Percentiles rank a stretch among this genome's conserved stretches.
phyloP scores from a whole-genome alignment of 148 eudicot species.

The Tetragonia tetragonoides region DNA sequence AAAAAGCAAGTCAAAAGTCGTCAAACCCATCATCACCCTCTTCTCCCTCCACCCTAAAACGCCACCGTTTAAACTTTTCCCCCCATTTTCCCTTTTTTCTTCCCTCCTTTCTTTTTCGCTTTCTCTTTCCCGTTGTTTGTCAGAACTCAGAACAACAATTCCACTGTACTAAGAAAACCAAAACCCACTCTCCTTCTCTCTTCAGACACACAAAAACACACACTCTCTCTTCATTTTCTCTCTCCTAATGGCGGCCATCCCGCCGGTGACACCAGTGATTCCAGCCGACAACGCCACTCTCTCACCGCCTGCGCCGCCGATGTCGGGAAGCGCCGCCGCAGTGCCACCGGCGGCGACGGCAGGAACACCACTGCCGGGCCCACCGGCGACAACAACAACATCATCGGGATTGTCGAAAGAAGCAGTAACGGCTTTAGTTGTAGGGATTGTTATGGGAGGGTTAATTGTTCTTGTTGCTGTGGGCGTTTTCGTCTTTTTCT shows the following conservation, averaged over 20 bases:
- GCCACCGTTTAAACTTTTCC: slow-evolving; percentile 12
- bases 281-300: slow-evolving; percentile 23
- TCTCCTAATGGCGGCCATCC: not conserved
- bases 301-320: slow-evolving; percentile 5
- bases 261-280: slow-evolving; percentile 26
- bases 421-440: slow-evolving; percentile 47
- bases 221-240: slow-evolving; percentile 22
- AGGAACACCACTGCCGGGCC: not conserved
- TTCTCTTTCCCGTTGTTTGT: too few relatives aligned
- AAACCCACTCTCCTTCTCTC: not conserved
- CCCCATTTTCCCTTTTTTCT: not conserved
- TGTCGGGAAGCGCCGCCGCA: not conserved
- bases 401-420: slow-evolving; percentile 30
- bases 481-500: slow-evolving; percentile 50
- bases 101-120: too few relatives aligned
- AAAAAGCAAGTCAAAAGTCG: slow-evolving; percentile 19
- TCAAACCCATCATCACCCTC: slow-evolving; percentile 21
- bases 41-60: slow-evolving; percentile 4
- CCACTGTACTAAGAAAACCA: slow-evolving; percentile 16
- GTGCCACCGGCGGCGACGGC: slow-evolving; percentile 13
- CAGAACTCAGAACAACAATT: too few relatives aligned
- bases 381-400: slow-evolving; percentile 12
- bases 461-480: slow-evolving; percentile 48
- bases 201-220: slow-evolving; percentile 9
- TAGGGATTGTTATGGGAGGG: slow-evolving; percentile 75